phyloP scores from a whole-genome alignment of 2,329 filamentous ascomycete species.

The Chrysosporium queenslandicum region DNA sequence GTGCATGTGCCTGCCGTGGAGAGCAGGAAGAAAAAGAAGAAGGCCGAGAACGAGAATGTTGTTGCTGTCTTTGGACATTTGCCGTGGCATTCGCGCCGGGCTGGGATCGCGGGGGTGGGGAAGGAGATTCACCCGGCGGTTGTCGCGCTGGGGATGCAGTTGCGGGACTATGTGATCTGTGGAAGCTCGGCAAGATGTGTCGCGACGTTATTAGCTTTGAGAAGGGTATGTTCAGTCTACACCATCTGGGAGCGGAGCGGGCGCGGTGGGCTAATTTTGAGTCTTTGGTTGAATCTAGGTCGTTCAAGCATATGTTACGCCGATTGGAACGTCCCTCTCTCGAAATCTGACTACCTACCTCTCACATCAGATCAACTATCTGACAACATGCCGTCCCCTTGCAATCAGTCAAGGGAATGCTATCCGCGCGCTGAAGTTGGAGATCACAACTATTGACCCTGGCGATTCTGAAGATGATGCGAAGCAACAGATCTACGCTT shows the following conservation, averaged over 20 bases:
- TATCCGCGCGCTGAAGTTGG: conserved; percentile 85
- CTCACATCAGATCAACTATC: conserved; percentile 88
- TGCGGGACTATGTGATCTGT: conserved; percentile 77
- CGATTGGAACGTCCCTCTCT: conserved; percentile 70
- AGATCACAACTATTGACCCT: conserved; percentile 82
- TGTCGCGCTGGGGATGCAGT: conserved; percentile 75
- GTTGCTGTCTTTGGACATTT: conserved; percentile 74
- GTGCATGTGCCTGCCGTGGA: conserved; percentile 31
- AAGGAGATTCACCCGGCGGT: conserved; percentile 79
- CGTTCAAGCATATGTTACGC: conserved; percentile 85
- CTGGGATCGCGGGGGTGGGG: conserved; percentile 49
- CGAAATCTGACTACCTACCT: conserved; percentile 88
- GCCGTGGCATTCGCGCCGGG: conserved; percentile 62
- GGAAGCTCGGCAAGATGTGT: conserved; percentile 84
- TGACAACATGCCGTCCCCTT: conserved; percentile 87
- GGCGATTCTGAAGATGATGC: conserved; percentile 71
- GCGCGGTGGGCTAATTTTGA: neutral
- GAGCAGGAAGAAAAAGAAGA: conserved; percentile 44
- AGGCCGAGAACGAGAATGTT: conserved; percentile 49
- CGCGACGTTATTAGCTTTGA: conserved; percentile 79
- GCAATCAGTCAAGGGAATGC: conserved; percentile 96
- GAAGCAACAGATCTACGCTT: conserved; percentile 65
- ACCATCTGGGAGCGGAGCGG: too few species aligned
- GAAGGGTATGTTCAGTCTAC: conserved; percentile 51
- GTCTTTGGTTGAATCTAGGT: conserved; percentile 48